Evolutionary conservation across 1,139 yeast species (phyloP), one percentile per base, ranked within the genome.

Genomic region (Yamadazyma atlantica): DNA sequence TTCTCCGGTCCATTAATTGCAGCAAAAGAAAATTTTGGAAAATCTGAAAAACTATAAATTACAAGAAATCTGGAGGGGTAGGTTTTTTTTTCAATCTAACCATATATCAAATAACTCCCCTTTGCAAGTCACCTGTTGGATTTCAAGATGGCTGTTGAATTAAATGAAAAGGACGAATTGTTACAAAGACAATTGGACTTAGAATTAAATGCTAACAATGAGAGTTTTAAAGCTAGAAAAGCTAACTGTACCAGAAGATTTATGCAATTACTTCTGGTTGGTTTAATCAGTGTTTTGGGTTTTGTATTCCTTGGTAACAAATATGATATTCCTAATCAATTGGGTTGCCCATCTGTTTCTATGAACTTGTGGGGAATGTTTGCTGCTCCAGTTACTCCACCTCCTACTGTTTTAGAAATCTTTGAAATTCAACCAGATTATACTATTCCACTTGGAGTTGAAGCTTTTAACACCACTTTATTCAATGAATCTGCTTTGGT

Each of bases 351-450:
- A 6, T 19, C 26, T 8, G 26, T 10, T 10, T 23, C 12, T 8
- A 23, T n/a, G 8, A 28, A 28, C 15, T 28, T 28, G 6, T 28
- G 19, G 21, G 15, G 16, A 28, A 15, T 28, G 21, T 31, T 39
- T 16, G 34, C 35, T 33, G 43, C 42, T 31, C 40, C 49, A 24
- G 37, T 33, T 16, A 39, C 37, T 15, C 47, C 46, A 17, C 36
- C 39, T 13, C 40, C 48, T 5, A 39, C 44, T 30, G 35, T 21
- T 22, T 37, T 44, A 12, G 42, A 41, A 35, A 49, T 55, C 14
- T 52, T 56, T 38, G 61, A 57, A 45, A 43, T 57, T 18, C 38
- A 36, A 29, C 46, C 50, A 10, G 48, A 42, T 12, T 37, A 49
- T 2, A 18, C 32, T 2, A 31, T 46, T 9, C 53, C 57, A 18